A percentile compares a stretch with the other conserved stretches of the same genome.
Evolutionary conservation across 495 filamentous ascomycete species (phyloP).

Genomic region (Daldinia bambusicola): DNA sequence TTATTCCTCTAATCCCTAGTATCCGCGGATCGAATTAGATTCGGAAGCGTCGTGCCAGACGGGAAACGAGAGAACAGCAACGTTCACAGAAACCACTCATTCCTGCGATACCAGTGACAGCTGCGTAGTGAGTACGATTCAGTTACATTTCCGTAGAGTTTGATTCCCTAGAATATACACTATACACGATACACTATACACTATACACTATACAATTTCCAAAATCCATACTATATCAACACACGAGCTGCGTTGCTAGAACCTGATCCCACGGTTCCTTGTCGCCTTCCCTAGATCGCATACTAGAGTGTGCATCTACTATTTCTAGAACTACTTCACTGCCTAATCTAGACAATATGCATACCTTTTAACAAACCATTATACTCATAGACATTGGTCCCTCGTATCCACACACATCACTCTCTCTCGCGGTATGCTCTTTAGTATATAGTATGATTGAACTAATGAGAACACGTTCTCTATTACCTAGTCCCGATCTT

Average conservation of each 20-base stretch:
- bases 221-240: neutral
- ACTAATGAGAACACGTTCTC: conserved; percentile 4
- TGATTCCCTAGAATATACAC: neutral
- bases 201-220: neutral
- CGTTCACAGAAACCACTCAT: conserved; percentile 11
- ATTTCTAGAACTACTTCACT: too few species aligned
- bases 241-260: conserved; percentile 6
- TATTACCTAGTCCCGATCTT: neutral
- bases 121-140: conserved; percentile 9
- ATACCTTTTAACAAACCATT: neutral
- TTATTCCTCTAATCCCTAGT: neutral
- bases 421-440: neutral
- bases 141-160: conserved; percentile 4
- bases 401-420: neutral
- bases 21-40: neutral
- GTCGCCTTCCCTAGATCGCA: neutral
- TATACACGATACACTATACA: too few species aligned
- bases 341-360: neutral
- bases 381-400: neutral
- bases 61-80: conserved; percentile 17
- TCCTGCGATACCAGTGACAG: neutral
- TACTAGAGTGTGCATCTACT: neutral
- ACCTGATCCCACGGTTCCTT: neutral
- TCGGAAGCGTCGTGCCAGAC: conserved; percentile 22
- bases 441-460: neutral